Conservation (phyloP, 257 asterid genomes). For the Haberlea rhodopensis region DNA sequence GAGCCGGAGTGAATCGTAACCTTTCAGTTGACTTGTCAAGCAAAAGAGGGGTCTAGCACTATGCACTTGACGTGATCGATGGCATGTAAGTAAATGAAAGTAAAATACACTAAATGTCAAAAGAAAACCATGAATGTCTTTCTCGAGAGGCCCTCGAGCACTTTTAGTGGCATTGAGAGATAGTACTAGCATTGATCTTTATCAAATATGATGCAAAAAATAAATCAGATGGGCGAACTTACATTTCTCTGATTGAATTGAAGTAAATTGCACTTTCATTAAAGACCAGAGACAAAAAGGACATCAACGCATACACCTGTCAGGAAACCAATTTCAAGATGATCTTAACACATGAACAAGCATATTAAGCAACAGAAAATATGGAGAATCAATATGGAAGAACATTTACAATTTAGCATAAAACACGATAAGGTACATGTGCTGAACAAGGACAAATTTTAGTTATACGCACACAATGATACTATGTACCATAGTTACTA, state of each 20-base stretch:
- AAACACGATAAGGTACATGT: background rate
- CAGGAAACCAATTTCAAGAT: constrained; percentile 20
- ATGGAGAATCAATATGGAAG: constrained; percentile 1
- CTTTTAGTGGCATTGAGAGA: background rate
- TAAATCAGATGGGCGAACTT: constrained; percentile 36
- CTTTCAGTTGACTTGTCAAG: no score
- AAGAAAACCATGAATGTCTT: no score
- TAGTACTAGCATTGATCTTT: background rate
- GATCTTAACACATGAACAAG: constrained; percentile 23
- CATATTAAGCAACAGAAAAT: constrained; percentile 14
- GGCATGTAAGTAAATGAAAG: no score
- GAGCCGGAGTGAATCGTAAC: no score
- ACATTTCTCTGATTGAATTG: constrained; percentile 93
- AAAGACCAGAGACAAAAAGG: constrained; percentile 83
- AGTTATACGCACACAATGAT: background rate
- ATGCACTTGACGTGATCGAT: no score
- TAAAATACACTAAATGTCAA: no score
- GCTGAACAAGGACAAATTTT: background rate
- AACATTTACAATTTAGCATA: background rate
- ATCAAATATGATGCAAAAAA: constrained; percentile 7
- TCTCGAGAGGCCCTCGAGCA: no score
- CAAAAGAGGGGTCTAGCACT: no score
- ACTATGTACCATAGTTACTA: no score
- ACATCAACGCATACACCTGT: constrained; percentile 94
- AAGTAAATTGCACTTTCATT: constrained; percentile 75